Percentiles rank a stretch among this genome's conserved stretches.
phyloP scores from a whole-genome alignment of 805 yeast genomes.

The Danielia oregonensis region DNA sequence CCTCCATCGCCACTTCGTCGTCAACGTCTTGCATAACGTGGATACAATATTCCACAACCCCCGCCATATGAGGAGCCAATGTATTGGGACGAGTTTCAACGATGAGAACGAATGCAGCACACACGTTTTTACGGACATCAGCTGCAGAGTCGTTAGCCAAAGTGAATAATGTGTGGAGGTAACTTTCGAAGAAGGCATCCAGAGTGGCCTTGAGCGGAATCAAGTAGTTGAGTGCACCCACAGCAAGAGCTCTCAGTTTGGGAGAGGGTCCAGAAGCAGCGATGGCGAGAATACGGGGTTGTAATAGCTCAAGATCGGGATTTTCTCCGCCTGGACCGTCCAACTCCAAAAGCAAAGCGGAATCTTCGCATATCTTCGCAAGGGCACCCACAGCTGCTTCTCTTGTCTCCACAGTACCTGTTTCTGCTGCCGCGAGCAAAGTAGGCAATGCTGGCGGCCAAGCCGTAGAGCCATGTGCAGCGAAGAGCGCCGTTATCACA shows the following conservation, averaged over 20 bases:
- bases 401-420: constrained; percentile 30
- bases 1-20: constrained; percentile 82
- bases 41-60: constrained; percentile 80
- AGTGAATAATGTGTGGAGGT: constrained; percentile 58
- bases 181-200: constrained; percentile 58
- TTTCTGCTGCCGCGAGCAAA: constrained; percentile 52
- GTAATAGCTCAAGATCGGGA: constrained; percentile 52
- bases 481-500: constrained; percentile 78
- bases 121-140: constrained; percentile 67
- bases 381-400: constrained; percentile 82
- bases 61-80: constrained; percentile 72
- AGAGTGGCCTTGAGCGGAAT: constrained; percentile 67
- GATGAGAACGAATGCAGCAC: constrained; percentile 68
- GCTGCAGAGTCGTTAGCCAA: constrained; percentile 63
- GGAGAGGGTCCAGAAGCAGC: constrained; percentile 42
- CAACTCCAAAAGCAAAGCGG: constrained; percentile 58
- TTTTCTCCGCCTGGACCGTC: constrained; percentile 68
- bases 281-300: constrained; percentile 6
- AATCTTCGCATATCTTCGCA: constrained; percentile 88
- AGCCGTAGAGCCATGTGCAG: constrained; percentile 57
- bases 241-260: constrained; percentile 55
- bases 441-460: constrained; percentile 79
- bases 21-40: constrained; percentile 67
- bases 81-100: constrained; percentile 79
- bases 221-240: constrained; percentile 74